Base-by-base conservation (phyloP, 352 stramenopile genomes). In the Globisporangium paddicum region DNA sequence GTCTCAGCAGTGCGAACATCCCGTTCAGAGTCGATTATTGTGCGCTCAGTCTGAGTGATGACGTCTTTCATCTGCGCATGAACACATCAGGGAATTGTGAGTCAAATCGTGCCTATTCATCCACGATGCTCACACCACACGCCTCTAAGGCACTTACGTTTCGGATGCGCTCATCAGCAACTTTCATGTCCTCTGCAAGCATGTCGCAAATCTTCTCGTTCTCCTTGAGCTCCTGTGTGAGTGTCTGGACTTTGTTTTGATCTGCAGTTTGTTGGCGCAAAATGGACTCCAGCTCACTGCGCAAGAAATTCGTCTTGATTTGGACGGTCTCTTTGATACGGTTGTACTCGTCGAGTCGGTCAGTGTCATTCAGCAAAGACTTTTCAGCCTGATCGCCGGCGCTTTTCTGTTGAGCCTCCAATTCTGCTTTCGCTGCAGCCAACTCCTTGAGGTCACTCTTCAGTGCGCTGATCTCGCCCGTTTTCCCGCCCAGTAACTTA, bases 401-500 rank as follows among this genome's bases (percentile, higher is more conserved):
- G n/a, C 54, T 69, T 40, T 74, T 68, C 32, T 69, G 67, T 44
- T 70, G 67, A n/a, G 69, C 66, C 48, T 90, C 83, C 3, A 92
- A 58, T 10, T 90, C 73, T 2, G 54, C 60, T 42, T 86, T 87
- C 3, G 79, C 82, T 4, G 67, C 69, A 10, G 79, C 75, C 14
- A 96, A 62, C 8, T 93, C 80, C 25, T 75, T 35, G 21, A 96
- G 45, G 63, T 95, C 84, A 13, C 55, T 77, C 8, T 83, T 71
- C 32, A 98, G 73, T 5, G 72, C 86, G 13, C 90, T 82, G 6
- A 95, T 78, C 71, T 98, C 91, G 7, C 72, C 71, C 0, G 71
- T 65, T 58, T 98, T 94, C 32, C 89, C 89, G n/a, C 89, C 63
- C 18, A 86, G 60, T 44, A 97, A 85, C 53, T 87, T 80, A 23